These are phyloP conservation scores for Suillus placidus DNA, from an alignment of 768 basidiomycete genomes.

Conservation along the genomic window DNA sequence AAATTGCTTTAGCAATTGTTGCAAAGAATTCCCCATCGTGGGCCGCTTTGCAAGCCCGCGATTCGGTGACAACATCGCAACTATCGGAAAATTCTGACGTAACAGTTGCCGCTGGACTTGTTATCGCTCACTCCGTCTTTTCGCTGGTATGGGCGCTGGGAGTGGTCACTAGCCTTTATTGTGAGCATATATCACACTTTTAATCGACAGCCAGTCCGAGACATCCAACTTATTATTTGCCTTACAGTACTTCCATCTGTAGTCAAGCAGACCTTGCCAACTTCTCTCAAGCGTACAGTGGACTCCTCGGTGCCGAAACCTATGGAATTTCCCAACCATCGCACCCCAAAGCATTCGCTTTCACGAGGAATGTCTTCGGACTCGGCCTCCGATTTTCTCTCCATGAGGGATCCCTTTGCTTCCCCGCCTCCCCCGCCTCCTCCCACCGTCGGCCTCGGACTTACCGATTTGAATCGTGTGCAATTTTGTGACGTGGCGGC, in stretches of 20 bases:
- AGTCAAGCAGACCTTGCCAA: background rate
- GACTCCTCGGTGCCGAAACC: background rate
- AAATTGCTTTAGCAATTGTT: constrained; percentile 19
- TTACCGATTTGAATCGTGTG: constrained; percentile 30
- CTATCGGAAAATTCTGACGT: constrained; percentile 4
- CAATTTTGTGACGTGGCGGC: constrained; percentile 26
- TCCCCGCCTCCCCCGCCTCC: constrained; percentile 31
- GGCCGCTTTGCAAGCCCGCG: background rate
- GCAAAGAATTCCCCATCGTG: background rate
- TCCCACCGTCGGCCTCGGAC: constrained; percentile 29
- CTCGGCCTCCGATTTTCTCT: constrained; percentile 35
- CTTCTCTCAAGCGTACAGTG: background rate
- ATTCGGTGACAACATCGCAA: background rate
- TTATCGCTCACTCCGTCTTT: constrained; percentile 25
- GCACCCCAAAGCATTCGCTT: constrained; percentile 23
- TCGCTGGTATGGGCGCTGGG: constrained; percentile 28
- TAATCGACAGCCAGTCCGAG: background rate
- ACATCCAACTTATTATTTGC: background rate
- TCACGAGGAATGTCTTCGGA: constrained; percentile 26
- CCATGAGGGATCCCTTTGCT: constrained; percentile 36
- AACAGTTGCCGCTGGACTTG: constrained; percentile 10
- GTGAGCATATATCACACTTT: constrained; percentile 17
- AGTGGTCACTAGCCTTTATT: constrained; percentile 21
- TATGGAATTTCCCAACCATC: background rate
- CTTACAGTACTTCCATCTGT: constrained; percentile 2